Evolutionary conservation across 2,329 filamentous ascomycete species (phyloP), one percentile per base, ranked within the genome.

Genomic region (Metarhizium guizhouense): DNA sequence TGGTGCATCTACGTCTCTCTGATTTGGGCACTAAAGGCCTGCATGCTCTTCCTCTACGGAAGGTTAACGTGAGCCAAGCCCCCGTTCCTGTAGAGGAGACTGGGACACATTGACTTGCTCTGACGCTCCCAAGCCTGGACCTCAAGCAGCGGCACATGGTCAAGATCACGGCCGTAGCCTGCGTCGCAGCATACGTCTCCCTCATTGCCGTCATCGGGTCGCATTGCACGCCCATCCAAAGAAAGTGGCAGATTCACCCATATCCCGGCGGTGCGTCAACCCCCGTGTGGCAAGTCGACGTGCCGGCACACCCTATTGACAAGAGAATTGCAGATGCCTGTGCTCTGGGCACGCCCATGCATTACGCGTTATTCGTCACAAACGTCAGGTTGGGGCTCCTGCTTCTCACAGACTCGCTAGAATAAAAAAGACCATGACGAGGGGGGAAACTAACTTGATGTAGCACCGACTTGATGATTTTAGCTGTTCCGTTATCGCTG

Each of bases 1-100:
- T 76, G 73, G 74, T 67, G 67, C 48, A 67, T 70, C 53, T 76
- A 76, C 54, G 65, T 72, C 6, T 69, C 69, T 4, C 59, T 76
- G 16, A 74, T 76, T 18, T 76, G 74, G 70, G 60, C 66, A 50
- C 62, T 76, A 29, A 76, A 76, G 56, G 70, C 67, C 5, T 71
- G 70, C 57, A 72, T 75, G 61, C 60, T 75, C n/a, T 75, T 69
- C 57, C 72, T 75, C 56, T 75, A 72, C 58, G 64, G 67, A 50
- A 67, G 74, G 47, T 66, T 76, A 57, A 76, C 73, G 72, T 74
- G 64, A 50, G 70, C 13, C 7, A 34, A 34, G 10, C 10, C 32
- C 32, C 25, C 25, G 25, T 4, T 25, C 25, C 25, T 25, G 25
- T 25, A 25, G 25, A 25, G 25, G 4, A 25, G 25, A 25, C 25